Conservation (phyloP, 2,329 filamentous ascomycete species). For the Coniochaeta sp. region DNA sequence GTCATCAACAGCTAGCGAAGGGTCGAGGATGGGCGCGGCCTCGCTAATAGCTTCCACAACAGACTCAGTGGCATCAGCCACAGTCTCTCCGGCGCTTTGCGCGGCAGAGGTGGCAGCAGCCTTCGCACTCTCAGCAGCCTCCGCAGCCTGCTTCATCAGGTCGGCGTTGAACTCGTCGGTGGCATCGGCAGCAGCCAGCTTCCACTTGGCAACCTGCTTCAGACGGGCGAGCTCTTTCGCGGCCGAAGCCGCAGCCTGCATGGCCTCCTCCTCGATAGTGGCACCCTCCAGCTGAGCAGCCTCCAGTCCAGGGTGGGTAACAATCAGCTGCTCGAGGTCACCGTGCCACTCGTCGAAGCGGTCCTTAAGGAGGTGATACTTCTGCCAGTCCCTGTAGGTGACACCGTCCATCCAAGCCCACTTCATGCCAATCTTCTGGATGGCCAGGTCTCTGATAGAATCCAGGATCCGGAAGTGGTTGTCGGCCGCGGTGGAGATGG, state of each 20-base stretch:
- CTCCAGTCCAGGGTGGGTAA: constrained; percentile 63
- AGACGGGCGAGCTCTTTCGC: constrained; percentile 74
- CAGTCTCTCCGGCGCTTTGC: constrained; percentile 23
- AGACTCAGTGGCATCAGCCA: constrained; percentile 10
- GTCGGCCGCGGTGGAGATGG: constrained; percentile 67
- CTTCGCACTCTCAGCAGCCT: constrained; percentile 15
- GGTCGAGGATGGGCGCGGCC: neutral
- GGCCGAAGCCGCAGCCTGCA: constrained; percentile 70
- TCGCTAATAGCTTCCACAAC: neutral
- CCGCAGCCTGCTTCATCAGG: constrained; percentile 44
- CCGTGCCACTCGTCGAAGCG: constrained; percentile 79
- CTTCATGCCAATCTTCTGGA: constrained; percentile 86
- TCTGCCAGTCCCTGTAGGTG: constrained; percentile 95
- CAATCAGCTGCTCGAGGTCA: constrained; percentile 71
- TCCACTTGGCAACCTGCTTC: constrained; percentile 80
- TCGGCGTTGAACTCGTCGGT: constrained; percentile 74
- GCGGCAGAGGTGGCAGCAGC: constrained; percentile 17
- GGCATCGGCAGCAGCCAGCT: constrained; percentile 66
- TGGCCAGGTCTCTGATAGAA: constrained; percentile 71
- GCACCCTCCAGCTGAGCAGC: constrained; percentile 55
- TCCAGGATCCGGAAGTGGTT: constrained; percentile 78
- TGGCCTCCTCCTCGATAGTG: constrained; percentile 65
- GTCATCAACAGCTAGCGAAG: neutral
- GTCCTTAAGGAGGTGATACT: constrained; percentile 81
- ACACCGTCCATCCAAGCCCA: constrained; percentile 96